phyloP scores from a whole-genome alignment of 257 asterid genomes.

The Phtheirospermum japonicum region DNA sequence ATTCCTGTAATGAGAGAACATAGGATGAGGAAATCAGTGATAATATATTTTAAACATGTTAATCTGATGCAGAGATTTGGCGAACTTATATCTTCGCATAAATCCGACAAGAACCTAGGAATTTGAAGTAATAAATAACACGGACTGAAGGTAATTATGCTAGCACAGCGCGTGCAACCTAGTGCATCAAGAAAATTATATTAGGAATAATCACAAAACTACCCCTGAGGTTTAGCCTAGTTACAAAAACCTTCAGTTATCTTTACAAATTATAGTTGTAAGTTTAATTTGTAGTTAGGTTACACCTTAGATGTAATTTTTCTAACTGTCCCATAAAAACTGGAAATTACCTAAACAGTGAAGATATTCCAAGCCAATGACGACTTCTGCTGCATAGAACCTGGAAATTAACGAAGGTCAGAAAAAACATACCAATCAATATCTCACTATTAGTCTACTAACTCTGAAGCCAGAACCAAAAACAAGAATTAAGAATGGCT shows the following conservation, averaged over 20 bases:
- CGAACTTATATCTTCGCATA: no score
- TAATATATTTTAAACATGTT: conserved; percentile 9
- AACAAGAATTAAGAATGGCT: background rate
- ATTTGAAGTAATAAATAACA: no score
- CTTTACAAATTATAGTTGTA: no score
- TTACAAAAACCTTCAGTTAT: background rate
- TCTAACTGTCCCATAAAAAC: no score
- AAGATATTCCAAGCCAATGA: conserved; percentile 93
- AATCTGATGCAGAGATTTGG: no score
- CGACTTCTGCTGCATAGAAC: conserved; percentile 94
- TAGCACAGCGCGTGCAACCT: conserved; percentile 4
- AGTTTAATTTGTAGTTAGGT: no score
- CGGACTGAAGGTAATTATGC: background rate
- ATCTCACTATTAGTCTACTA: conserved; percentile 10
- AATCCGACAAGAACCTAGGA: no score
- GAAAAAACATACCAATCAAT: conserved; percentile 15
- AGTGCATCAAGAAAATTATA: conserved; percentile 7
- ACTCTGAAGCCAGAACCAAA: conserved; percentile 9
- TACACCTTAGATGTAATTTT: no score
- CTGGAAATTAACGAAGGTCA: conserved; percentile 39
- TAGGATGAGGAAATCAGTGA: conserved; percentile 14
- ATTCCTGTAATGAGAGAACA: conserved; percentile 61
- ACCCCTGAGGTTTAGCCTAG: no score
- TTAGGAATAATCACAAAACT: no score
- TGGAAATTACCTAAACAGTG: conserved; percentile 81